Evolutionary conservation across 805 yeast species (phyloP).

Genomic region (Sugiyamaella lignohabitans): DNA sequence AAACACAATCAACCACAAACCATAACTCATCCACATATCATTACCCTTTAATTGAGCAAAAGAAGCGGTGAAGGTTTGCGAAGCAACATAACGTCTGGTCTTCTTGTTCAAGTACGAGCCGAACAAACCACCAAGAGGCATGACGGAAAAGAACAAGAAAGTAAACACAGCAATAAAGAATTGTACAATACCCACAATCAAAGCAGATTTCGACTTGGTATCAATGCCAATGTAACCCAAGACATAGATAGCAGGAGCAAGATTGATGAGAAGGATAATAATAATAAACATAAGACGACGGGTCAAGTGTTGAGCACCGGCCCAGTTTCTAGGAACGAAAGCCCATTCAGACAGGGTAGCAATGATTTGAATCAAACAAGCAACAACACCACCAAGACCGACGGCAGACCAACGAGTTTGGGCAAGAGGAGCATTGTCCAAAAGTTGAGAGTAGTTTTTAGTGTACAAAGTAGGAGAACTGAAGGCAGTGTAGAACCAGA

Average conservation of each 20-base stretch:
- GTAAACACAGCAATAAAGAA: conserved; percentile 86
- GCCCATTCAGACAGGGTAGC: conserved; percentile 93
- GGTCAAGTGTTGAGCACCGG: conserved; percentile 95
- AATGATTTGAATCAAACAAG: conserved; percentile 67
- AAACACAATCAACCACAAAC: conserved; percentile 85
- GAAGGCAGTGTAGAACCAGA: conserved; percentile 93
- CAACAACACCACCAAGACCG: conserved; percentile 89
- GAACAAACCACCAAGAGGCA: conserved; percentile 96
- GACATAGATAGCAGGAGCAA: conserved; percentile 81
- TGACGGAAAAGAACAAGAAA: conserved; percentile 74
- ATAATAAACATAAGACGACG: conserved; percentile 78
- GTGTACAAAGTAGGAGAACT: conserved; percentile 91
- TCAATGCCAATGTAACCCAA: conserved; percentile 43
- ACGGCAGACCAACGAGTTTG: conserved; percentile 90
- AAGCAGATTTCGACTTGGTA: conserved; percentile 29
- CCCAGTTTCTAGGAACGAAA: conserved; percentile 97
- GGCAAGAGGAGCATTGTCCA: conserved; percentile 79
- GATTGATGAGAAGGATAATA: conserved; percentile 58
- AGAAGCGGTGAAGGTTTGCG: conserved; percentile 93
- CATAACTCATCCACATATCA: conserved; percentile 94
- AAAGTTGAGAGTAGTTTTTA: conserved; percentile 71
- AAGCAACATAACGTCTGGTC: conserved; percentile 52
- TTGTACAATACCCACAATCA: conserved; percentile 49
- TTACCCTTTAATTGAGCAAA: conserved; percentile 74
- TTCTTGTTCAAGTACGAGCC: conserved; percentile 81